phyloP scores from a whole-genome alignment of 345 rosid species.

The Mercurialis annua region DNA sequence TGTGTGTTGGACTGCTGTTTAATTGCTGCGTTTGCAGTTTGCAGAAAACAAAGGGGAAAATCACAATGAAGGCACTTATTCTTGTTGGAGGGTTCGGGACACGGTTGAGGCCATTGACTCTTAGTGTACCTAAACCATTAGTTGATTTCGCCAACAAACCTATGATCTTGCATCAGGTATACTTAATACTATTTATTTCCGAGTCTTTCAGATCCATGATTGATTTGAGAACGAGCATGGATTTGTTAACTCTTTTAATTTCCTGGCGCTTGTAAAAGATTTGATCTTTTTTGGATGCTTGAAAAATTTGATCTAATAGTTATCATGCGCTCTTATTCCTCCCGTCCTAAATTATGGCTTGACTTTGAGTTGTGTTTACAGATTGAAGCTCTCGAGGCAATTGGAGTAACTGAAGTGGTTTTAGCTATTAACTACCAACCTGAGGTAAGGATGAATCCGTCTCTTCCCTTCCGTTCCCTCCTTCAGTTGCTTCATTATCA shows the following conservation, averaged over 20 bases:
- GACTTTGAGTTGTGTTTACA: constrained; percentile 26
- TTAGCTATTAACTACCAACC: constrained; percentile 98
- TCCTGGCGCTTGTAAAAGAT: neutral
- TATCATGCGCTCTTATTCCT: neutral
- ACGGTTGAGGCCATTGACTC: constrained; percentile 95
- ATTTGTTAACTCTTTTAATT: neutral
- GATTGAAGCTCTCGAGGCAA: constrained; percentile 96
- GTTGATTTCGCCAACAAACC: constrained; percentile 99
- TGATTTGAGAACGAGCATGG: neutral
- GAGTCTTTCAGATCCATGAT: neutral
- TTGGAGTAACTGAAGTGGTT: constrained; percentile 95
- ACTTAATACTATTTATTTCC: neutral
- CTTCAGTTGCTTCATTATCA: neutral
- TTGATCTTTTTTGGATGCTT: no score
- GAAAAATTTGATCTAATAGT: neutral
- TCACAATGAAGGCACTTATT: constrained; percentile 93
- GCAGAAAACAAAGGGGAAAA: constrained; percentile 37
- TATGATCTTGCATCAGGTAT: constrained; percentile 99
- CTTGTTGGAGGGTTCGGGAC: constrained; percentile 99
- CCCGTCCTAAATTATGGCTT: neutral
- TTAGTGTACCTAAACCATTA: constrained; percentile 94
- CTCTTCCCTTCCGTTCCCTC: neutral
- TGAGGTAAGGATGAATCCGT: constrained; percentile 46
- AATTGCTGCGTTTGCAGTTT: constrained; percentile 14
- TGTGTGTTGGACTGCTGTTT: neutral